Conservation (phyloP, 352 stramenopile genomes). For the Stephanocyclus meneghinianus region DNA sequence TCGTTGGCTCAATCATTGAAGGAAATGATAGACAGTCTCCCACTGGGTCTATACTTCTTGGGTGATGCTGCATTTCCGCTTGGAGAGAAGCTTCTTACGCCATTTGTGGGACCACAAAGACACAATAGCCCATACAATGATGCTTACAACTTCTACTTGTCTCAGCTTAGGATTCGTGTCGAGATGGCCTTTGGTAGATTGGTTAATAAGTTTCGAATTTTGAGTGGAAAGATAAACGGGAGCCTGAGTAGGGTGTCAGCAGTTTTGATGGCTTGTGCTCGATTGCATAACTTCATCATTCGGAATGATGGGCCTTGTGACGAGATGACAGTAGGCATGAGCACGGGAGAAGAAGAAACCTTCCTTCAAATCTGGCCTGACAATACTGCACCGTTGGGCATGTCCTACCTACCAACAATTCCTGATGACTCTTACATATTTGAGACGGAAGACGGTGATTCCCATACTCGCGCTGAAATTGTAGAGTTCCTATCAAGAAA, state of each 20-base stretch:
- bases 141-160: constrained; percentile 57
- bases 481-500: neutral
- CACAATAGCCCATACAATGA: constrained; percentile 8
- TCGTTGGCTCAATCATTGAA: neutral
- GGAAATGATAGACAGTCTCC: constrained; percentile 1
- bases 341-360: neutral
- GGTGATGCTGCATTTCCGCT: constrained; percentile 19
- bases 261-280: constrained; percentile 9
- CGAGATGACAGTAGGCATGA: neutral
- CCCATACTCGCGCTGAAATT: constrained; percentile 8
- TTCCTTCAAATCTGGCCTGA: neutral
- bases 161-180: constrained; percentile 65
- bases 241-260: constrained; percentile 9
- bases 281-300: neutral
- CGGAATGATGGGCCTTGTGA: neutral
- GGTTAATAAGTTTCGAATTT: constrained; percentile 44
- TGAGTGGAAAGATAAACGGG: constrained; percentile 22
- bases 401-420: constrained; percentile 15
- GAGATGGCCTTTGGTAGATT: constrained; percentile 66
- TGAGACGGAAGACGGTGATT: neutral
- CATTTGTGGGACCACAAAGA: constrained; percentile 19
- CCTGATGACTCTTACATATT: constrained; percentile 8
- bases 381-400: neutral
- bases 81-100: constrained; percentile 19
- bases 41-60: constrained; percentile 14